Base-by-base conservation (phyloP, 768 basidiomycete genomes). In the Mycena galericulata region DNA sequence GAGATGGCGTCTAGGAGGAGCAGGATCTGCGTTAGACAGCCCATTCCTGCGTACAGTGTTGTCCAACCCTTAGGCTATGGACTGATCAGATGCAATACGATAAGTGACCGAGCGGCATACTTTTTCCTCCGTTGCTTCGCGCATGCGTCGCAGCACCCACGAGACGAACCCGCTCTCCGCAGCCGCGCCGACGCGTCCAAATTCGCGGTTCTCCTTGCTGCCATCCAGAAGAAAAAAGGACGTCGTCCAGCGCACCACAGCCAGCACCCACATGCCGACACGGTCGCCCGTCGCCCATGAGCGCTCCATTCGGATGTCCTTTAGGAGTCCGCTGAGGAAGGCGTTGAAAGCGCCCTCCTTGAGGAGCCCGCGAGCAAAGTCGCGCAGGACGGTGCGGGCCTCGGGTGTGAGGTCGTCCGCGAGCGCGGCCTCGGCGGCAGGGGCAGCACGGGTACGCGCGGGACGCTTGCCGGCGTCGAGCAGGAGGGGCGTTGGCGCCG, bases 221-320 rank as follows among this genome's bases (percentile, higher is more conserved):
- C 77, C 77, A 10, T 82, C 80, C 76, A 85, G 79, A 14, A 97
- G 86, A 80, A 99, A 97, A 83, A 94, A 97, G 68, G 96, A 92
- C 40, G 98, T 87, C 75, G 97, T 92, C 92, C 97, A 99, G 65
- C 94, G 92, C 6, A 92, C 88, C 45, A 98, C 87, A 77, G 89
- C 95, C 45, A 99, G 85, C 27, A 98, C 84, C 9, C 98, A 91
- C 62, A 97, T 45, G 17, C 49, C 63, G 3, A 68, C 46, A 20
- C 63, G 87, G 75, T 97, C 92, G 77, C 99, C 98, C 73, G 96
- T 95, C 75, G 98, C 96, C n/a, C 69, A 99, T 90, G 79, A 97
- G 96, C 60, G 92, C 86, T 49, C 96, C 87, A 79, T 99, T 95
- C 92, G 90, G 77, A 99, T 98, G 76, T 99, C 98, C 79, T 93